phyloP scores from a whole-genome alignment of 345 rosid species.

The Eutrema japonicum region DNA sequence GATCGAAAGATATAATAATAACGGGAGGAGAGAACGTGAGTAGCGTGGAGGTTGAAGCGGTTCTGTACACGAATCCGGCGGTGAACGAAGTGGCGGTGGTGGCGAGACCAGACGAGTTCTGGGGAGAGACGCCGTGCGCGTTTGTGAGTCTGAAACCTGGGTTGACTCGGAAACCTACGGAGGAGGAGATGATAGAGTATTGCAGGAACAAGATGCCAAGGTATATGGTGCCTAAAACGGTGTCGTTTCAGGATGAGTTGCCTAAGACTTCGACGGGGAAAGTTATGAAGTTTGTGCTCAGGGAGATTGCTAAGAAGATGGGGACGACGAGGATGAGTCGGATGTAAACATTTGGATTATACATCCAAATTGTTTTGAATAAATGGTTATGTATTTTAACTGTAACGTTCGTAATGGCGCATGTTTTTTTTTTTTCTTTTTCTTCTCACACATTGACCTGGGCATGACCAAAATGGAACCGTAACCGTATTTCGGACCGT shows the following conservation, averaged over 20 bases:
- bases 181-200: slow-evolving; percentile 48
- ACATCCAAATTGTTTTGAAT: not conserved
- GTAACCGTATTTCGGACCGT: too few relatives aligned
- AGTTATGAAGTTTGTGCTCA: slow-evolving; percentile 59
- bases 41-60: slow-evolving; percentile 75
- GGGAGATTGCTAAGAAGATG: slow-evolving; percentile 49
- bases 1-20: slow-evolving; percentile 78
- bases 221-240: slow-evolving; percentile 70
- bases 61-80: slow-evolving; percentile 66
- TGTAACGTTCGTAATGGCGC: not conserved
- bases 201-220: slow-evolving; percentile 55
- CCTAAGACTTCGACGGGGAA: slow-evolving; percentile 74
- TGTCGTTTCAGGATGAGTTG: slow-evolving; percentile 57
- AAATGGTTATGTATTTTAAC: not conserved
- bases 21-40: slow-evolving; percentile 89
- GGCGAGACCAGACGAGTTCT: slow-evolving; percentile 72
- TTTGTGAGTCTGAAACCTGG: slow-evolving; percentile 43
- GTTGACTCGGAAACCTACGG: slow-evolving; percentile 50
- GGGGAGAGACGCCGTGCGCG: slow-evolving; percentile 95
- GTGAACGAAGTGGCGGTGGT: slow-evolving; percentile 82
- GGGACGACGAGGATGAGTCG: slow-evolving; percentile 48
- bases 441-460: too few relatives aligned
- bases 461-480: too few relatives aligned
- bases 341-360: slow-evolving; percentile 27
- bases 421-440: too few relatives aligned